These are phyloP conservation scores for Lactifluus echinatus DNA, from an alignment of 768 basidiomycete species.

Conservation along the genomic window DNA sequence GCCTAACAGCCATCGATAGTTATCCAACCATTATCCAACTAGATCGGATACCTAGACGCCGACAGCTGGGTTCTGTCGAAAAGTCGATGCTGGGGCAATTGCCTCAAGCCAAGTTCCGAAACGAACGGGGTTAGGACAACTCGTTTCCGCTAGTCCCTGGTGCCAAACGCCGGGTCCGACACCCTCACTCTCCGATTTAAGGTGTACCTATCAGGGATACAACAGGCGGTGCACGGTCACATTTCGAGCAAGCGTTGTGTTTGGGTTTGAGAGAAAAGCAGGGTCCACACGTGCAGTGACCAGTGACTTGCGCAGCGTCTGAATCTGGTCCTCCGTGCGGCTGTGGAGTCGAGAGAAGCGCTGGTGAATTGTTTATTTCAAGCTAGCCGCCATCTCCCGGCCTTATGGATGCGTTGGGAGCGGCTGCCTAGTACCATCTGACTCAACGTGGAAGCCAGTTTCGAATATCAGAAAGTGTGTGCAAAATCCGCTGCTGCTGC, in stretches of 20 bases:
- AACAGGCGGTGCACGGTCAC: not conserved
- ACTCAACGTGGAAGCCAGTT: conserved; percentile 3
- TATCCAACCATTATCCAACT: not conserved
- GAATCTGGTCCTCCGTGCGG: not conserved
- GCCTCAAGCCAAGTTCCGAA: conserved; percentile 9
- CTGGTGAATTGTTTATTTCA: not conserved
- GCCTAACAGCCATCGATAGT: conserved; percentile 1
- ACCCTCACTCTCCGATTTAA: not conserved
- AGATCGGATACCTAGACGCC: not conserved
- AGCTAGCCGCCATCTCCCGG: not conserved
- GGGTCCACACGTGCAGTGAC: conserved; percentile 10
- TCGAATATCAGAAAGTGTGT: conserved; percentile 9
- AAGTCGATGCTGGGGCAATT: conserved; percentile 1
- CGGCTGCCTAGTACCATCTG: conserved; percentile 1
- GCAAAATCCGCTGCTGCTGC: not conserved
- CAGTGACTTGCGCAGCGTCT: not conserved
- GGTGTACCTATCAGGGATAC: not conserved
- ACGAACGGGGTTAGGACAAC: conserved; percentile 14
- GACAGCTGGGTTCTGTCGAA: not conserved
- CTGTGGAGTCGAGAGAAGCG: conserved; percentile 8
- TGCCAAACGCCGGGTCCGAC: not conserved
- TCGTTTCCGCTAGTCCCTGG: conserved; percentile 9
- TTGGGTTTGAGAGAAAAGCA: not conserved
- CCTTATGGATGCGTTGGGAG: not conserved
- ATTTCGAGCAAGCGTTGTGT: not conserved